Evolutionary conservation across 2,329 filamentous ascomycete genomes (phyloP).

Genomic region (Xylaria multiplex): DNA sequence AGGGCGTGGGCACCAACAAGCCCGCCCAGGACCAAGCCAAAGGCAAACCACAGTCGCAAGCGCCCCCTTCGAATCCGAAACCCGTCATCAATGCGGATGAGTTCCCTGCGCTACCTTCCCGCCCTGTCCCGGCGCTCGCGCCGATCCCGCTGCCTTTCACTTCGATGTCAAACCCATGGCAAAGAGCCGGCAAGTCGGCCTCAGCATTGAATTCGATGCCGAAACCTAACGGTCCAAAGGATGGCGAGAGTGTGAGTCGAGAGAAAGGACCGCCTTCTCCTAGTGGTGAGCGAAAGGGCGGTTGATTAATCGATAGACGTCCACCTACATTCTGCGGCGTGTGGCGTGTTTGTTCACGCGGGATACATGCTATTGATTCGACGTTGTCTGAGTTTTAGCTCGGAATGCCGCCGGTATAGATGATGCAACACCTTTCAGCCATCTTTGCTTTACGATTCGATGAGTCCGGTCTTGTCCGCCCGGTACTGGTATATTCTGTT

Average conservation of each 20-base stretch:
- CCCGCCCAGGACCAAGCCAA: background rate
- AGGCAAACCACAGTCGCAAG: too few relatives aligned
- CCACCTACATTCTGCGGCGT: background rate
- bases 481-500: too few relatives aligned
- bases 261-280: background rate
- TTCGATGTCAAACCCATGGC: background rate
- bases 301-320: background rate
- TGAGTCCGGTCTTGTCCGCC: too few relatives aligned
- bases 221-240: background rate
- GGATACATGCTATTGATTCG: too few relatives aligned
- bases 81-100: slow-evolving; percentile 2
- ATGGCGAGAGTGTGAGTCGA: background rate
- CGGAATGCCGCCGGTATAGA: too few relatives aligned
- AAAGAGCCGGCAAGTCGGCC: background rate
- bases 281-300: slow-evolving; percentile 30
- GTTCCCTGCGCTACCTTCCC: slow-evolving; percentile 15
- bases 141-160: slow-evolving; percentile 17
- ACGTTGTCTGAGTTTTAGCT: too few relatives aligned
- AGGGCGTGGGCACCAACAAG: background rate
- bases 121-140: slow-evolving; percentile 4
- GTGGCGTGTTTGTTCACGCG: too few relatives aligned
- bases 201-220: background rate
- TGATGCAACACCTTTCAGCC: too few relatives aligned
- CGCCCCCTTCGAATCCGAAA: too few relatives aligned
- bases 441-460: too few relatives aligned